phyloP scores from a whole-genome alignment of 495 filamentous ascomycete genomes.

The Trichocladium uniseriatum region DNA sequence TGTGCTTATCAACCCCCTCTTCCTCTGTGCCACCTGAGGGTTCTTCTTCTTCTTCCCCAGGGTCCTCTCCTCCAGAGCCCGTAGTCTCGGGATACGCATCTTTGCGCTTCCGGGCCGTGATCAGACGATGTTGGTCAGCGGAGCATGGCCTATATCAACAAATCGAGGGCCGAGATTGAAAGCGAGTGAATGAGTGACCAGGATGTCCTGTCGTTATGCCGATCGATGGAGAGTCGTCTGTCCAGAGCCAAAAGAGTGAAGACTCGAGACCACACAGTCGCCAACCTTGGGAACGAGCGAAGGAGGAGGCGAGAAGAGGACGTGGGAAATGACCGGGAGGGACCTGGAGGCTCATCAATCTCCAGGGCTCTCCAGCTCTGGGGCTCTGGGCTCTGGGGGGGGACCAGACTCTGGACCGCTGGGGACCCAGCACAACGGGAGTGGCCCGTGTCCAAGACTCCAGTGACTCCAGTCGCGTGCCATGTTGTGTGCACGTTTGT shows the following conservation, averaged over 20 bases:
- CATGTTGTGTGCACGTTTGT: not conserved
- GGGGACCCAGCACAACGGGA: too few species aligned
- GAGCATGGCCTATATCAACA: not conserved
- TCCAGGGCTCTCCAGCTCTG: too few species aligned
- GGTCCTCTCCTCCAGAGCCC: not conserved
- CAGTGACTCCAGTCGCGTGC: too few species aligned
- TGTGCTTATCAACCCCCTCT: not conserved
- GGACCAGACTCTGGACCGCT: too few species aligned
- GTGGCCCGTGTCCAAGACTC: too few species aligned
- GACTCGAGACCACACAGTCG: not conserved
- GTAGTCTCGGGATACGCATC: not conserved
- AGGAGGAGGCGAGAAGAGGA: not conserved
- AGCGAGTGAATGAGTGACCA: not conserved
- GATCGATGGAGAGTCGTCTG: not conserved
- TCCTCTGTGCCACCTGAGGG: too few species aligned
- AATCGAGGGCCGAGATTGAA: too few species aligned
- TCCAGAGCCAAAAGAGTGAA: conserved; percentile 13
- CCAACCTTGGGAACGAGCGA: not conserved
- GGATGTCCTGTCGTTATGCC: not conserved
- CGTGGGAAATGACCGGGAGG: too few species aligned
- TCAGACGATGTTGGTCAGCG: not conserved
- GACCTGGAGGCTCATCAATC: too few species aligned
- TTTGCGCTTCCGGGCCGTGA: not conserved
- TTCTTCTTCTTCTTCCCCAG: not conserved
- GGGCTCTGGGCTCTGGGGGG: too few species aligned